Evolutionary conservation across 192 early-diverging fungal species (phyloP), one percentile per base, ranked within the genome.

Genomic region (Podila horticola): DNA sequence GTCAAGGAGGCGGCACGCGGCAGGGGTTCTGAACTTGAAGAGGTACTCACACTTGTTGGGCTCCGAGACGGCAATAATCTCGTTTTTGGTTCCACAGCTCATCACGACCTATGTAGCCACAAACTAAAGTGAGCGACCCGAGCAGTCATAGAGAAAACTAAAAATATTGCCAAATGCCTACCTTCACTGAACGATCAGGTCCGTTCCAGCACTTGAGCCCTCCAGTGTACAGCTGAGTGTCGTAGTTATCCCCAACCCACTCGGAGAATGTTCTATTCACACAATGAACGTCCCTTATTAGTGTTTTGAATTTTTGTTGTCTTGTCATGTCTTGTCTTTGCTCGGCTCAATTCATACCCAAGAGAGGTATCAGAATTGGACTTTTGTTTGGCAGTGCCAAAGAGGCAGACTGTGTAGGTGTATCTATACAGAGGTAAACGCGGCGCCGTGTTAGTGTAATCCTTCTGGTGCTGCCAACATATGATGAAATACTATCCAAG

Each of bases 191-290:
- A 24, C 98, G 89, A 33, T 91, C 86, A 1, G 97, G 98, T 4
- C 97, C 98, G 71, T 98, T 97, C 98, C 98, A 99, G 87, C 98
- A 99, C 33, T 89, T 87, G 22, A 88, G 70, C 30, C 98, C 98
- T 69, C 90, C 79, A 12, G 84, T 84, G 72, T 92, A 97, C 65
- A 88, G 72, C 79, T 97, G 94, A 30, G 86, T 69, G 10, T 72
- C 59, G 71, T 96, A 92, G 55, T 73, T 66, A 11, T 81, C 69
- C 2, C 87, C 86, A 29, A 83, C 85, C 82, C 92, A 92, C 8
- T 74, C 70, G 6, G 62, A 63, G 67, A 91, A 92, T 59, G 67
- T 71, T n/a, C 87, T 86, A 73, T 31, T 38, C 17, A 58, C 26
- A 61, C 28, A 33, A 71, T 55, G 24, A 62, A 66, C 41, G 0